A percentile compares a stretch with the other conserved stretches of the same genome.
Evolutionary conservation across 805 yeast genomes (phyloP).

Genomic region (Yueomyces sp.): DNA sequence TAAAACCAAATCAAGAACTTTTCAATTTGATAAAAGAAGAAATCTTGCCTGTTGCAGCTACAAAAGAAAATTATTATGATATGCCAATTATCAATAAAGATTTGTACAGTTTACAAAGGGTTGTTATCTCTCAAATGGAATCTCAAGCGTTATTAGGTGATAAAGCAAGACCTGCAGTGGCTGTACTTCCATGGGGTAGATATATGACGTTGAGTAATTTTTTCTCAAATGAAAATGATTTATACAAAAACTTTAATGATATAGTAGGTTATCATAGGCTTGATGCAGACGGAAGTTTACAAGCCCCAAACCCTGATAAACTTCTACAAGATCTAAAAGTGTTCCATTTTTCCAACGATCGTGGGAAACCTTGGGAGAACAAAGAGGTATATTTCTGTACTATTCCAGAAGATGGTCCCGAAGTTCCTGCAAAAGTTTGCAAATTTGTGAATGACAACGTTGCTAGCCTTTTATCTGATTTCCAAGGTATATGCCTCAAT

Average conservation of each 20-base stretch:
- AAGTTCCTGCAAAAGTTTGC: no score
- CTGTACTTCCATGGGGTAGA: slow-evolving; percentile 20
- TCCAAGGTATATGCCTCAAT: no score
- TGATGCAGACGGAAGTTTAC: no score
- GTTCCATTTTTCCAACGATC: no score
- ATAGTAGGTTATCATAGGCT: slow-evolving; percentile 16
- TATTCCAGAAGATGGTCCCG: no score
- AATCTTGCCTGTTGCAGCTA: slow-evolving; percentile 12
- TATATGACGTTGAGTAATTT: slow-evolving; percentile 22
- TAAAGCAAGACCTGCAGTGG: slow-evolving; percentile 12
- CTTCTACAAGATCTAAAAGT: no score
- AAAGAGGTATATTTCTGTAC: no score
- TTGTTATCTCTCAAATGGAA: slow-evolving; percentile 18
- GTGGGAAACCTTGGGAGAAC: no score
- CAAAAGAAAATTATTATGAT: slow-evolving; percentile 13
- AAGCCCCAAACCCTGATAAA: no score
- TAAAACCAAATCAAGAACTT: slow-evolving; percentile 31
- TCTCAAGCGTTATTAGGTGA: slow-evolving; percentile 15
- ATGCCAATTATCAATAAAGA: slow-evolving; percentile 21
- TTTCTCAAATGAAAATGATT: slow-evolving; percentile 10
- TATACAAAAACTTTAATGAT: slow-evolving; percentile 14
- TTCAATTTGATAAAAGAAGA: slow-evolving; percentile 12
- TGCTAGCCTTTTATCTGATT: no score
- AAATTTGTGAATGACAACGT: no score
- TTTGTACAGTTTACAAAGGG: slow-evolving; percentile 14